Evolutionary conservation across 176 grass and related monocot species (phyloP).

Genomic region (Oryza coarctata): DNA sequence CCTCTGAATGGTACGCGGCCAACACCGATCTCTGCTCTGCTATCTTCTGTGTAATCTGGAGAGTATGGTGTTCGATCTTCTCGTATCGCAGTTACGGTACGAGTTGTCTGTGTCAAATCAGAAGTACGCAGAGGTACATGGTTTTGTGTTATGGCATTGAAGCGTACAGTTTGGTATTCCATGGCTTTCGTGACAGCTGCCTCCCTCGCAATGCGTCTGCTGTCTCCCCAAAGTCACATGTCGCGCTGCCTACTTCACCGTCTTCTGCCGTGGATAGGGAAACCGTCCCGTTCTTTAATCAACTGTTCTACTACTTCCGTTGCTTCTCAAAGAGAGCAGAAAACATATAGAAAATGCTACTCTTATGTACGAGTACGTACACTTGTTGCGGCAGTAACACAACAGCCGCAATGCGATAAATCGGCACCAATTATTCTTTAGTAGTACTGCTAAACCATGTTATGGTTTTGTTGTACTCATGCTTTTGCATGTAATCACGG

Average conservation of each 20-base stretch:
- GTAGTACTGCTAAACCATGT: neutral
- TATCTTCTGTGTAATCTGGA: neutral
- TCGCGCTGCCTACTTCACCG: neutral
- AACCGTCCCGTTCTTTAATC: constrained; percentile 19
- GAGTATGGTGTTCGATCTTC: neutral
- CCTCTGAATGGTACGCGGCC: neutral
- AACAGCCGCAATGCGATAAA: neutral
- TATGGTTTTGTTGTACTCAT: neutral
- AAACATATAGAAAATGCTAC: neutral
- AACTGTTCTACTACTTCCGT: constrained; percentile 13
- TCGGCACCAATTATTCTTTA: neutral
- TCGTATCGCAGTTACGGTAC: neutral
- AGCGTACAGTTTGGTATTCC: neutral
- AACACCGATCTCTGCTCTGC: too few species aligned
- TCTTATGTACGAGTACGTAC: neutral
- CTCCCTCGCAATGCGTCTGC: neutral
- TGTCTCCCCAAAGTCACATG: neutral
- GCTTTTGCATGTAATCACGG: neutral
- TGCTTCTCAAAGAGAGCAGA: neutral
- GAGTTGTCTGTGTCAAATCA: neutral
- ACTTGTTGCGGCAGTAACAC: constrained; percentile 15
- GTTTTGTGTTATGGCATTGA: neutral
- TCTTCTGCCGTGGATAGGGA: constrained; percentile 5
- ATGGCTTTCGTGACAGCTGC: constrained; percentile 6
- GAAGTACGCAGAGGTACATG: neutral